Conservation (phyloP, 352 stramenopile species). For the Poterioochromonas sp. region DNA sequence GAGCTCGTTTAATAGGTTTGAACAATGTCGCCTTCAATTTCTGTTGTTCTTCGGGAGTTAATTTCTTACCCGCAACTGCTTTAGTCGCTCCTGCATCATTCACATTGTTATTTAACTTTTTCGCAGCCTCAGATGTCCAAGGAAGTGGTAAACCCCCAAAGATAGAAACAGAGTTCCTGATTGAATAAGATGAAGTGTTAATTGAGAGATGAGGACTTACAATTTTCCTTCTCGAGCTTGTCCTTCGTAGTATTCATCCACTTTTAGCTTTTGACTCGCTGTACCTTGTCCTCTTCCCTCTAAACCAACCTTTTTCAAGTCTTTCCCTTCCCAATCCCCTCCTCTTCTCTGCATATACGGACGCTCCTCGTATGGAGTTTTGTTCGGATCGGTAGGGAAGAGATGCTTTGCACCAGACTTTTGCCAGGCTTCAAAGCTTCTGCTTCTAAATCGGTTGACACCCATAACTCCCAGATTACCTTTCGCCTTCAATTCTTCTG, state of each 20-base stretch:
- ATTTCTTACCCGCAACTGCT: not conserved
- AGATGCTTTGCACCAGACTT: slow-evolving; percentile 56
- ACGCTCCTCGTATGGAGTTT: slow-evolving; percentile 25
- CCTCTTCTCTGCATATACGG: not conserved
- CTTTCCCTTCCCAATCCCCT: not conserved
- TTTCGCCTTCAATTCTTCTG: not conserved
- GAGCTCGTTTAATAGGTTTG: not conserved
- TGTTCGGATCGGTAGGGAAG: slow-evolving; percentile 51
- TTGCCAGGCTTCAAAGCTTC: slow-evolving; percentile 56
- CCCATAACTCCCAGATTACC: slow-evolving; percentile 51
- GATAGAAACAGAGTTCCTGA: not conserved
- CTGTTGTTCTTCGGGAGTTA: not conserved
- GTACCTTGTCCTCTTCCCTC: not conserved
- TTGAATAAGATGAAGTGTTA: not conserved
- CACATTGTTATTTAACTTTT: not conserved
- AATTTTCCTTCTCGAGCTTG: not conserved
- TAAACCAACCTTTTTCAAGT: not conserved
- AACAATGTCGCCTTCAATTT: not conserved
- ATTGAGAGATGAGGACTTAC: not conserved
- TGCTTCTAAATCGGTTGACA: slow-evolving; percentile 56
- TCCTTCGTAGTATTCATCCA: not conserved
- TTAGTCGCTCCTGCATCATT: not conserved
- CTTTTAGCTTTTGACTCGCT: not conserved
- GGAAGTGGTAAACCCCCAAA: not conserved
- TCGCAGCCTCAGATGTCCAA: not conserved